Percentiles rank a stretch among this genome's conserved stretches.
Conservation (phyloP, 176 grass and related monocot species). For the Oryza brachyantha region DNA sequence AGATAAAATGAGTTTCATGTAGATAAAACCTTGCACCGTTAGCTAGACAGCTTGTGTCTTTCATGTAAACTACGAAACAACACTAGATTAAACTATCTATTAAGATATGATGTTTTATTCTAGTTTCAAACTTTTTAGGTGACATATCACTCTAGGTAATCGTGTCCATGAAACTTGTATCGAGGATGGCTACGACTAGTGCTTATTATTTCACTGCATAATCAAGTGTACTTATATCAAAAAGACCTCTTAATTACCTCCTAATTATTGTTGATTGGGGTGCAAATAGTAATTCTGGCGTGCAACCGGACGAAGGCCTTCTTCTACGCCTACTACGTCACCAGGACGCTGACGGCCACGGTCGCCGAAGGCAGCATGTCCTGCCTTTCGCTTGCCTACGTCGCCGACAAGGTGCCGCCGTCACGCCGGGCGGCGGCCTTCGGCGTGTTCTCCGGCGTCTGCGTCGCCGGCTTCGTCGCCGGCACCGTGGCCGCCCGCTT, state of each 20-base stretch:
- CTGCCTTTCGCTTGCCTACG: constrained; percentile 64
- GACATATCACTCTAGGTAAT: no score
- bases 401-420: constrained; percentile 47
- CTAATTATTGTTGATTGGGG: neutral
- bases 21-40: no score
- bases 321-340: constrained; percentile 56
- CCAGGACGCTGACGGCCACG: constrained; percentile 52
- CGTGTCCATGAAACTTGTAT: no score
- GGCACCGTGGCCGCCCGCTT: constrained; percentile 45
- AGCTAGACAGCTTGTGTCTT: no score
- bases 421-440: constrained; percentile 37
- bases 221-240: neutral
- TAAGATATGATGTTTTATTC: no score
- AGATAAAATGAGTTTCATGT: no score
- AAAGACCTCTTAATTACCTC: neutral
- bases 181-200: no score
- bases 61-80: no score
- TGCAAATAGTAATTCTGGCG: constrained; percentile 51
- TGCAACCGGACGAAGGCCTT: constrained; percentile 36
- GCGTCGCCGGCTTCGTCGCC: constrained; percentile 40
- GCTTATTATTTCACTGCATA: neutral
- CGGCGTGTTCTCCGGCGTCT: constrained; percentile 50
- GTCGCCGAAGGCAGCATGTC: constrained; percentile 55
- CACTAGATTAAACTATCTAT: no score
- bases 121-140: no score